phyloP scores from a whole-genome alignment of 2,329 filamentous ascomycete genomes.

The Onygenales sp. region DNA sequence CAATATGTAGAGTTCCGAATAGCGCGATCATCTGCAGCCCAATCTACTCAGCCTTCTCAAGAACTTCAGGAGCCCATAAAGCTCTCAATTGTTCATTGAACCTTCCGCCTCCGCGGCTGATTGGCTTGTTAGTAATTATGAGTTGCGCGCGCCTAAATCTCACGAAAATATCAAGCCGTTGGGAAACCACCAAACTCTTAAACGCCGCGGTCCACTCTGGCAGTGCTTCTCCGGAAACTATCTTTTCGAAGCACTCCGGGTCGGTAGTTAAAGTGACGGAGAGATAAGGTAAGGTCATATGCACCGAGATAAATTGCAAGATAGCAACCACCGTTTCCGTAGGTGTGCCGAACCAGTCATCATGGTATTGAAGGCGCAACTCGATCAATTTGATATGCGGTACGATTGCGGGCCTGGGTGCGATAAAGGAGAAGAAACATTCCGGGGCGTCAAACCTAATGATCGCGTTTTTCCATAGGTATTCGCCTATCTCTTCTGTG shows the following conservation, averaged over 20 bases:
- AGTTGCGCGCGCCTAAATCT: not conserved
- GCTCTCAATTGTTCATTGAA: not conserved
- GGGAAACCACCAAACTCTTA: not conserved
- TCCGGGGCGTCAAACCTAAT: not conserved
- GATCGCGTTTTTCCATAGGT: not conserved
- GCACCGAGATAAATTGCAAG: not conserved
- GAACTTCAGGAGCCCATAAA: not conserved
- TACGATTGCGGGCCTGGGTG: not conserved
- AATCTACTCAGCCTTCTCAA: not conserved
- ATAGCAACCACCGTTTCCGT: not conserved
- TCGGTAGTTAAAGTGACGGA: not conserved
- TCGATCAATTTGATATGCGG: not conserved
- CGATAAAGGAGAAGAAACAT: not conserved
- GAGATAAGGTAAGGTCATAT: not conserved
- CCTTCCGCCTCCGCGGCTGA: not conserved
- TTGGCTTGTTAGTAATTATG: not conserved
- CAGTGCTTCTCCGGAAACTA: not conserved
- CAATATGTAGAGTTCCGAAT: not conserved
- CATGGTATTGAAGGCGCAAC: not conserved
- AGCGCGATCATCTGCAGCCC: not conserved
- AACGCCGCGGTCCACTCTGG: not conserved
- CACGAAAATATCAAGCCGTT: not conserved
- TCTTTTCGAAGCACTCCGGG: not conserved
- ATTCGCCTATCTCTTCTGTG: not conserved
- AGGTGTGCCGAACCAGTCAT: not conserved